phyloP scores from a whole-genome alignment of 257 asterid genomes.

The Rehmannia glutinosa region DNA sequence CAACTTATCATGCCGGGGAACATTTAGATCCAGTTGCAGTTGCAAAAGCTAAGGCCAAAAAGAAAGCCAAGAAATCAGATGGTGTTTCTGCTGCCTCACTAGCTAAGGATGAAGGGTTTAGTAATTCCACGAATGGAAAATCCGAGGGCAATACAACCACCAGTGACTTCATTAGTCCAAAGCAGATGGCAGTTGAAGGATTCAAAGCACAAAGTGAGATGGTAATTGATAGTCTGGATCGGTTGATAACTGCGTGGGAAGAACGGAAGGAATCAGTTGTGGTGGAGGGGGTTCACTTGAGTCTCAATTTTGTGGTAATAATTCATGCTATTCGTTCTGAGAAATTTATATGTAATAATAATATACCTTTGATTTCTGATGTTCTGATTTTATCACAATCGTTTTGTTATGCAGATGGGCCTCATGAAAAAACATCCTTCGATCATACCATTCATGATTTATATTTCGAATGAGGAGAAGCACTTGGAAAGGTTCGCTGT shows the following conservation, averaged over 20 bases:
- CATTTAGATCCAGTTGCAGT: slow-evolving; percentile 89
- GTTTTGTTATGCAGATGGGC: slow-evolving; percentile 76
- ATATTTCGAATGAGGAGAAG: slow-evolving; percentile 88
- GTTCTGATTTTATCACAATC: slow-evolving; percentile 11
- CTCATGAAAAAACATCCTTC: slow-evolving; percentile 99
- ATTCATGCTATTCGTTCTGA: neutral
- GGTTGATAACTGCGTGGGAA: slow-evolving; percentile 95
- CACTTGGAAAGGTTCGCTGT: slow-evolving; percentile 98
- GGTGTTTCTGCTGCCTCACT: slow-evolving; percentile 44
- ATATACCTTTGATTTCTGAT: too few species aligned
- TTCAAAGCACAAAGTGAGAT: slow-evolving; percentile 98
- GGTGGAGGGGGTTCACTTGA: slow-evolving; percentile 96
- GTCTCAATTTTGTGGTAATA: slow-evolving; percentile 98
- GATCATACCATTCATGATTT: slow-evolving; percentile 92
- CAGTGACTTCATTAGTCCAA: slow-evolving; percentile 60
- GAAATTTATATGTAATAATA: neutral
- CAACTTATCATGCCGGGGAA: slow-evolving; percentile 99
- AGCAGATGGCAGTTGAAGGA: slow-evolving; percentile 97
- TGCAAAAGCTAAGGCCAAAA: slow-evolving; percentile 84
- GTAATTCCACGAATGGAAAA: slow-evolving; percentile 32
- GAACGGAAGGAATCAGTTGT: slow-evolving; percentile 94
- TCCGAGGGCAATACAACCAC: slow-evolving; percentile 48
- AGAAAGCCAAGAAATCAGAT: slow-evolving; percentile 74
- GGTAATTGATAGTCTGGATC: slow-evolving; percentile 98
- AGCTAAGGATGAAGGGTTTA: slow-evolving; percentile 37